Base-by-base conservation (phyloP, 2,329 filamentous ascomycete genomes). In the Fusarium setosum region DNA sequence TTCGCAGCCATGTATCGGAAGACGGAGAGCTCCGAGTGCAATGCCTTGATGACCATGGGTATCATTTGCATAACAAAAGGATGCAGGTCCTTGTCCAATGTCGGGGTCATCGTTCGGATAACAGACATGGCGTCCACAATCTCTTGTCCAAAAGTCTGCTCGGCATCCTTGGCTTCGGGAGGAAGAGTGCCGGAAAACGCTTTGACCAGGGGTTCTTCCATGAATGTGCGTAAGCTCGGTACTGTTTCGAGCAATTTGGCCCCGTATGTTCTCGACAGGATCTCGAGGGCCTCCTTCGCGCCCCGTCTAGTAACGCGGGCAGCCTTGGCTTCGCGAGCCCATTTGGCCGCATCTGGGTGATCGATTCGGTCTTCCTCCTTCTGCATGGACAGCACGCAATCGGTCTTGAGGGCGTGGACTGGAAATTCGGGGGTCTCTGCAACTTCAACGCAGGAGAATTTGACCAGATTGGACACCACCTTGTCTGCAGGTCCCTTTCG, bases 351-450 rank as follows among this genome's bases (percentile, higher is more conserved):
- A 80, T 98, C 95, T 1, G 92, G 88, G 72, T 97, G 94, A 71
- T 99, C 96, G 67, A 94, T 90, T 41, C 96, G 88, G 73, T 99
- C 96, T 78, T 99, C 96, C 75, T 99, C 96, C 79, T 99, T 99
- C 70, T 95, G 93, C 77, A 99, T 89, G 0, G 96, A 98, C 15
- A 99, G 81, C 56, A 99, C 96, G 13, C 91, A 90, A 65, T 90
- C 89, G 42, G 90, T 92, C 73, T 96, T 90, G 40, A 83, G 77
- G 2, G 91, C 92, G 72, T 98, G 96, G 24, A 92, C 90, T 5
- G 90, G 88, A 75, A 98, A 98, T 73, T 98, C 96, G 0, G 96
- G 96, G 0, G 96, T 99, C 77, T 99, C 96, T 1, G 96, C 95
- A 2, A 96, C 97, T 75, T 99, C 96, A 73, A 97, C 93, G 74